Conservation (phyloP, 2,329 filamentous ascomycete species). For the Claviceps pusilla region DNA sequence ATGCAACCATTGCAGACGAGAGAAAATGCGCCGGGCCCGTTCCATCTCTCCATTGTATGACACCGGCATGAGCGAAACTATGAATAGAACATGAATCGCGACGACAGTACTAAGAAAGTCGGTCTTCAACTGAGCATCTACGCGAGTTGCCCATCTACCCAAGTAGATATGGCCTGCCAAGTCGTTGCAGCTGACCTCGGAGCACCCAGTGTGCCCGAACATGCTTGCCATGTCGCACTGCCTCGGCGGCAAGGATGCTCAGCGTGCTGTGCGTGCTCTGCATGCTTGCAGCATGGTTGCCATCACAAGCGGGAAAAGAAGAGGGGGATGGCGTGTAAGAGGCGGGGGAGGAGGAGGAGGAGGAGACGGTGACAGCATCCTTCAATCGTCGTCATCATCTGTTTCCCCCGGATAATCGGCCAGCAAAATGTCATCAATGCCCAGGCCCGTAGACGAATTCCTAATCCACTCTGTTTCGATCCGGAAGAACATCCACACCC, state of each 20-base stretch:
- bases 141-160: neutral
- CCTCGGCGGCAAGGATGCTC: neutral
- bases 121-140: neutral
- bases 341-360: neutral
- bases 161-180: neutral
- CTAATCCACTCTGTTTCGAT: conserved; percentile 86
- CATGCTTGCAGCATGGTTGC: neutral
- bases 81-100: neutral
- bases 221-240: neutral
- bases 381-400: conserved; percentile 27
- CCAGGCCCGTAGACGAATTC: conserved; percentile 33
- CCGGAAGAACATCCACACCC: conserved; percentile 95
- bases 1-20: neutral
- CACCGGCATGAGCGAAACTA: neutral
- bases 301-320: neutral
- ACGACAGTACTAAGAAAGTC: neutral
- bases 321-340: no score
- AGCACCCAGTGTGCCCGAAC: neutral
- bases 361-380: neutral
- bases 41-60: neutral
- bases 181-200: neutral
- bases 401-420: conserved; percentile 54
- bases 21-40: neutral
- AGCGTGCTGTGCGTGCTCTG: neutral
- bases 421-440: conserved; percentile 57